Evolutionary conservation across 2,329 filamentous ascomycete genomes (phyloP).

Genomic region (Dothiorella sarmentorum): DNA sequence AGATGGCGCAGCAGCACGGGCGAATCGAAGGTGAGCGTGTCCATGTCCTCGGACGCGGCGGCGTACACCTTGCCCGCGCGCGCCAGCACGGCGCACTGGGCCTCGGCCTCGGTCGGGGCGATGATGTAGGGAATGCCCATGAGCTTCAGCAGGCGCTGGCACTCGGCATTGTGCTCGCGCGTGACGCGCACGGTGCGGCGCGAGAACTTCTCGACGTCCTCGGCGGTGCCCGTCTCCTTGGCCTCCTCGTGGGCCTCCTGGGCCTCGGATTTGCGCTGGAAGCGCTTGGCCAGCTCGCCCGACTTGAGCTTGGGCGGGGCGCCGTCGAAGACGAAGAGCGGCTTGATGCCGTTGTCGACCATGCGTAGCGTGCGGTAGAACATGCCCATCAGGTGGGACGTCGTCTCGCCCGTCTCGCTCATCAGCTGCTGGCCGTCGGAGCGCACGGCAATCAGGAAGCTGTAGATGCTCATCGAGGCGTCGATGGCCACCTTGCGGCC

Average conservation of each 20-base stretch:
- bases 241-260: slow-evolving; percentile 88
- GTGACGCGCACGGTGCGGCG: slow-evolving; percentile 89
- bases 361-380: slow-evolving; percentile 98
- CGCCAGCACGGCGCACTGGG: slow-evolving; percentile 88
- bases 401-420: slow-evolving; percentile 92
- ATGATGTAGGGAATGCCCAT: slow-evolving; percentile 97
- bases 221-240: slow-evolving; percentile 92
- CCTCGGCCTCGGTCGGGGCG: slow-evolving; percentile 94
- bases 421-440: slow-evolving; percentile 95
- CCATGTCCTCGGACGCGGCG: slow-evolving; percentile 97
- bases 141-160: slow-evolving; percentile 81
- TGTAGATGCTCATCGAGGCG: slow-evolving; percentile 98
- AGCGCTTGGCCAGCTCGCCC: slow-evolving; percentile 92
- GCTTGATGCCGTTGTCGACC: slow-evolving; percentile 98
- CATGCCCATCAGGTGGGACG: slow-evolving; percentile 98
- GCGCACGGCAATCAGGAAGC: slow-evolving; percentile 94
- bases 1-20: slow-evolving; percentile 89
- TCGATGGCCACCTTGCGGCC: slow-evolving; percentile 93
- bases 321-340: slow-evolving; percentile 95
- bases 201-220: slow-evolving; percentile 98
- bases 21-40: slow-evolving; percentile 91
- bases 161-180: slow-evolving; percentile 94
- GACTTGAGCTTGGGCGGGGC: slow-evolving; percentile 97
- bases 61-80: slow-evolving; percentile 93
- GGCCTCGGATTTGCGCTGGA: slow-evolving; percentile 90